A percentile compares a stretch with the other conserved stretches of the same genome.
Conservation (phyloP, 2,329 filamentous ascomycete genomes). For the Monosporascus sp. region DNA sequence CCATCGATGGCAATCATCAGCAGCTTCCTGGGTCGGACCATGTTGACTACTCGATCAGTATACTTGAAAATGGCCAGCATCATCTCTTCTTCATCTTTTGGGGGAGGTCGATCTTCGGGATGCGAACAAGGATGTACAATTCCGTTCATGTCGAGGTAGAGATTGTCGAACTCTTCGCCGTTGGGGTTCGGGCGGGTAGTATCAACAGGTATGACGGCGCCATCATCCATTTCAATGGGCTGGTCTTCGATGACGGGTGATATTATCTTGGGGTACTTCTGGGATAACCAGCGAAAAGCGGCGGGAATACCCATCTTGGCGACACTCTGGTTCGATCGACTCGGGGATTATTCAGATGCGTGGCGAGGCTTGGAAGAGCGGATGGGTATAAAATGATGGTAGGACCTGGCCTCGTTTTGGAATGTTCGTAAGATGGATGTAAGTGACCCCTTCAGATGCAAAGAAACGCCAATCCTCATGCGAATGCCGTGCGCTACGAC, state of each 20-base stretch:
- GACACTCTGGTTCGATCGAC: neutral
- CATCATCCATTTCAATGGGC: constrained; percentile 74
- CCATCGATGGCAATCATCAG: constrained; percentile 98
- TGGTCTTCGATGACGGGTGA: constrained; percentile 83
- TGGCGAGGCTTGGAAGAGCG: neutral
- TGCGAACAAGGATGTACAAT: constrained; percentile 99
- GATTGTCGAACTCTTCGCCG: constrained; percentile 94
- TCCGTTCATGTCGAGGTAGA: constrained; percentile 99
- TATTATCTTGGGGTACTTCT: constrained; percentile 97
- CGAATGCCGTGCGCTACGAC: neutral
- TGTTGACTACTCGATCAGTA: constrained; percentile 97
- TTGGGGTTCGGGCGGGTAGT: constrained; percentile 84
- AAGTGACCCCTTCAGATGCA: neutral
- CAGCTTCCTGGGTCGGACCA: constrained; percentile 93
- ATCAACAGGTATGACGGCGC: constrained; percentile 78
- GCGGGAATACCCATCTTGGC: constrained; percentile 83
- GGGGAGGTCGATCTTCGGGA: constrained; percentile 86
- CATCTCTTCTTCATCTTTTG: constrained; percentile 96
- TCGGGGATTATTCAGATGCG: neutral
- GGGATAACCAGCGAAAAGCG: constrained; percentile 92
- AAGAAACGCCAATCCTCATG: neutral
- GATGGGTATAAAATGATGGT: neutral
- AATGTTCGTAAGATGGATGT: neutral
- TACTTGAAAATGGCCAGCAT: constrained; percentile 98
- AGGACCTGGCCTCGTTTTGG: neutral